Evolutionary conservation across 2,329 filamentous ascomycete genomes (phyloP), one percentile per base, ranked within the genome.

Genomic region (Cadophora malorum): DNA sequence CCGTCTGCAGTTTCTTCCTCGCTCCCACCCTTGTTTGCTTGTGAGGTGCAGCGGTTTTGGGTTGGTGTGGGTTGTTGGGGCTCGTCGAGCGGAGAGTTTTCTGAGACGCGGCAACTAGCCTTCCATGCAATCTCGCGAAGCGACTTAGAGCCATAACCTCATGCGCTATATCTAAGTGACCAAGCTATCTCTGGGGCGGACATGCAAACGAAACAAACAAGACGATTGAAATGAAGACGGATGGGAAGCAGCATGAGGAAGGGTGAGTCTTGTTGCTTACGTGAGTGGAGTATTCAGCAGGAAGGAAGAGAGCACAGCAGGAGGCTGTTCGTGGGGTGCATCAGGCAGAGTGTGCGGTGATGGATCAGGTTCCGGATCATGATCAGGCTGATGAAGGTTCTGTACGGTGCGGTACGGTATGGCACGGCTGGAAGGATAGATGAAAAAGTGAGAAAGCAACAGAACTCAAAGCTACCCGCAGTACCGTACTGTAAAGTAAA

Each of bases 231-330:
- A 58, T 35, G 31, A 31, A 56, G 53, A 21, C 10, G n/a, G 28
- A 35, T 8, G 53, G 31, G 19, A 31, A 35, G 53, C 3, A 21
- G 53, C 2, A 56, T 12, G 16, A 58, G 21, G 55, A 38, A 8
- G 31, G 35, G 19, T 14, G 33, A 38, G 7, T 23, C 35, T 12
- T 38, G 55, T 23, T 38, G 55, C 55, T 58, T 38, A 58, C 55
- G n/a, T 58, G 55, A 21, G 55, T 58, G 53, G 31, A 38, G 55
- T 38, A 58, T 58, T 58, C 33, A 58, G 55, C 55, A 58, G 55
- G 31, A 58, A 58, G 16, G 53, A 55, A 31, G 23, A 10, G 28
- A 16, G 23, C 50, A 53, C 12, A 53, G 23, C 25, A 45, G 41
- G 8, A 45, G 12, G 41, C 10, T 16, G 12, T 45, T 45, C 41